Conservation (phyloP, 352 stramenopile genomes). For the Thalassiosira livingstoniorum region DNA sequence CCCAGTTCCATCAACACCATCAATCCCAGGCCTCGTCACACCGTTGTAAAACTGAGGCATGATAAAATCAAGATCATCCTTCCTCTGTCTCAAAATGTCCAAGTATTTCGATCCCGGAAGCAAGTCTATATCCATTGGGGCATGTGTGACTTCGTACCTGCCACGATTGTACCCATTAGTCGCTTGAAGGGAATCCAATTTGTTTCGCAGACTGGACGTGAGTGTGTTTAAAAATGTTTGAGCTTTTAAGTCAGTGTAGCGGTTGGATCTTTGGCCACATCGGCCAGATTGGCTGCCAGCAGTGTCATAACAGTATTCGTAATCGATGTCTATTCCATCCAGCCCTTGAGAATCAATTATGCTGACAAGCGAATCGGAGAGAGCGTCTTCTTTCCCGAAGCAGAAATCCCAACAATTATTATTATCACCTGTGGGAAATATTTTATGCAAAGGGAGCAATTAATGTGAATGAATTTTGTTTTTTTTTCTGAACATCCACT, state of each 20-base stretch:
- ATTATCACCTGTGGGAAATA: conserved; percentile 31
- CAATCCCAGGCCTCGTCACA: conserved; percentile 34
- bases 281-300: conserved; percentile 23
- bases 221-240: conserved; percentile 66
- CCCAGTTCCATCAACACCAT: conserved; percentile 41
- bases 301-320: conserved; percentile 76
- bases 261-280: conserved; percentile 30
- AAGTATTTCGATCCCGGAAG: conserved; percentile 31
- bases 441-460: neutral
- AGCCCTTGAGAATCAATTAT: conserved; percentile 62
- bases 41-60: conserved; percentile 83
- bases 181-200: conserved; percentile 57
- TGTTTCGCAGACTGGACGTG: conserved; percentile 61
- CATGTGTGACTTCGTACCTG: conserved; percentile 58
- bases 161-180: conserved; percentile 49
- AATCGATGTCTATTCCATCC: conserved; percentile 77
- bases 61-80: conserved; percentile 62
- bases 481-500: too few relatives aligned
- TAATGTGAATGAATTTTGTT: neutral
- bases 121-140: conserved; percentile 70
- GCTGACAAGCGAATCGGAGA: conserved; percentile 51
- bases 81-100: conserved; percentile 34
- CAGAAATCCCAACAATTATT: conserved; percentile 83
- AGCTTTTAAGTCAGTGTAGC: conserved; percentile 56
- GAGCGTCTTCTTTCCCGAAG: conserved; percentile 68